Conservation (phyloP, 1,139 yeast species). For the Sugiyamaella sp. region DNA sequence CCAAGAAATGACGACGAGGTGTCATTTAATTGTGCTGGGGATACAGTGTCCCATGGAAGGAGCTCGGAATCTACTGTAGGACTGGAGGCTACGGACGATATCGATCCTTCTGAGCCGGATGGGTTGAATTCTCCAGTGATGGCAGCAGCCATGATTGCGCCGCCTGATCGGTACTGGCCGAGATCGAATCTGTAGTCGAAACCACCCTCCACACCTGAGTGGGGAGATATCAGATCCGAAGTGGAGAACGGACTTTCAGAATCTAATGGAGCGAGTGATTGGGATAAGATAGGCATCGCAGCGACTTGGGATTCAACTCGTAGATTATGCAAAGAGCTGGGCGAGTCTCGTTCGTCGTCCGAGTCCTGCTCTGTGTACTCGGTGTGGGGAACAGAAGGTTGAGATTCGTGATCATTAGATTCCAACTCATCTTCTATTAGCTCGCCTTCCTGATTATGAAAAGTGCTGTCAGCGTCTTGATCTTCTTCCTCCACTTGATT, state of each 20-base stretch:
- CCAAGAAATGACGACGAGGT: constrained; percentile 5
- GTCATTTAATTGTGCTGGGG: constrained; percentile 24
- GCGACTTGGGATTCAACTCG: neutral
- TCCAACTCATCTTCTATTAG: constrained; percentile 17
- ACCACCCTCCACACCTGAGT: constrained; percentile 8
- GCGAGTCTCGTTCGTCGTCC: neutral
- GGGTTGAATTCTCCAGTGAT: constrained; percentile 25
- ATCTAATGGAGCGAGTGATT: constrained; percentile 2
- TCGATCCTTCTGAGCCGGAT: constrained; percentile 17
- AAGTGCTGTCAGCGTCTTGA: neutral
- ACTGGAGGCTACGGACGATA: constrained; percentile 23
- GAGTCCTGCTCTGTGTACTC: neutral
- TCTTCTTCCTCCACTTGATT: constrained; percentile 2
- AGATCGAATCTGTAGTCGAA: constrained; percentile 20
- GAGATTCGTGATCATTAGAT: constrained; percentile 6
- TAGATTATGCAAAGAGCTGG: neutral
- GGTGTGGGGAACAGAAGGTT: neutral
- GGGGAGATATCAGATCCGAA: constrained; percentile 14
- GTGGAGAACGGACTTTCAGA: constrained; percentile 14
- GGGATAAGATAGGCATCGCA: neutral
- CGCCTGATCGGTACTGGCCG: constrained; percentile 30
- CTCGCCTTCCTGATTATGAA: neutral
- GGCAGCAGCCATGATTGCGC: constrained; percentile 34
- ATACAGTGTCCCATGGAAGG: constrained; percentile 26
- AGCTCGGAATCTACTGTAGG: constrained; percentile 21